Percentiles rank a stretch among this genome's conserved stretches.
Conservation (phyloP, 192 early-diverging fungal species). For the Linnemannia zychae region DNA sequence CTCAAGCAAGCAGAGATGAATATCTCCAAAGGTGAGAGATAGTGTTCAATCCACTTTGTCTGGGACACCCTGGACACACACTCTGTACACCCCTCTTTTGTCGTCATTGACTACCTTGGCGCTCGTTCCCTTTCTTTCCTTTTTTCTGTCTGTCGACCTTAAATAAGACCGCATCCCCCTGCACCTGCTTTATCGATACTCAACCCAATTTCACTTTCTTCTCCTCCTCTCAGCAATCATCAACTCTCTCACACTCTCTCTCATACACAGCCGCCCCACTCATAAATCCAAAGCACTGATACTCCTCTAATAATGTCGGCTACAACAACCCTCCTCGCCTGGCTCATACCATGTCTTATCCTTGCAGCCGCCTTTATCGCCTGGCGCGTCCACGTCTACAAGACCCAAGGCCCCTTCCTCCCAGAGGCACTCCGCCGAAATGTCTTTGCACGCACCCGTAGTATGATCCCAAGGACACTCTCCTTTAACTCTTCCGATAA, state of each 20-base stretch:
- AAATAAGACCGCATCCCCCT: background rate
- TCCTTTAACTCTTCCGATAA: slow-evolving; percentile 18
- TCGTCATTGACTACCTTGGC: background rate
- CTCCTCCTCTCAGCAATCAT: background rate
- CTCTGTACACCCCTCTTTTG: background rate
- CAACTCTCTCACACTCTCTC: background rate
- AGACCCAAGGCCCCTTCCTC: slow-evolving; percentile 29
- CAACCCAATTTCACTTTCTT: background rate
- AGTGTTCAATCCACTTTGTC: no score
- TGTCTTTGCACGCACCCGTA: slow-evolving; percentile 39
- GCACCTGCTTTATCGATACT: background rate
- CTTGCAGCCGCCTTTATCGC: slow-evolving; percentile 16
- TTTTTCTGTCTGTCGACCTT: background rate
- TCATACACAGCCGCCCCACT: background rate
- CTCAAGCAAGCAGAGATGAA: background rate
- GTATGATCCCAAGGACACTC: slow-evolving; percentile 31
- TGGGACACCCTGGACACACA: background rate
- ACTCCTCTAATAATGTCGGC: slow-evolving; percentile 18
- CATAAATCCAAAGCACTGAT: background rate
- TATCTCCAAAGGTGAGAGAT: background rate
- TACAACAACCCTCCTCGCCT: slow-evolving; percentile 31
- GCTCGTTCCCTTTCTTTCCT: background rate
- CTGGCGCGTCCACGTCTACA: slow-evolving; percentile 35
- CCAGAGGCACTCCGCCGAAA: slow-evolving; percentile 38
- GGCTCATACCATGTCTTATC: slow-evolving; percentile 43